phyloP scores from a whole-genome alignment of 1,284 basidiomycete species.

The Erythrobasidium hasegawianum region DNA sequence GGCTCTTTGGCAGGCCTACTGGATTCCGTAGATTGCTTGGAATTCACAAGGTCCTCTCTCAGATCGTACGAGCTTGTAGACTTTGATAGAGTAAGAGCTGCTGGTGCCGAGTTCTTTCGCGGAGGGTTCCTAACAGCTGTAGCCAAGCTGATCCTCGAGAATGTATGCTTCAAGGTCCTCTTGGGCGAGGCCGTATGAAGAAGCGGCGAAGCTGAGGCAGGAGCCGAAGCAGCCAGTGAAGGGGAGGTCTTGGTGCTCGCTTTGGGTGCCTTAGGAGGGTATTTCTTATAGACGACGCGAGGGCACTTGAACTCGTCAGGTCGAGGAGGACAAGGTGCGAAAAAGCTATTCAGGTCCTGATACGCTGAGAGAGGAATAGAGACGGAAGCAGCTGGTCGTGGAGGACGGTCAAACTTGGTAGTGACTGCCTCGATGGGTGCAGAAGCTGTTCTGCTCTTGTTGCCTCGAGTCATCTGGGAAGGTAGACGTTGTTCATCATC shows the following conservation, averaged over 20 bases:
- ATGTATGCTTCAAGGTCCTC: background rate
- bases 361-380: too few species aligned
- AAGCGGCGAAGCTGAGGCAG: background rate
- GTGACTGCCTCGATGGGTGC: too few species aligned
- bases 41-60: background rate
- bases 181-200: background rate
- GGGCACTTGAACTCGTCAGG: too few species aligned
- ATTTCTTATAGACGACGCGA: too few species aligned
- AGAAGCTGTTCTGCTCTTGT: too few species aligned
- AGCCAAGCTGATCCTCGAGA: background rate
- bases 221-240: background rate
- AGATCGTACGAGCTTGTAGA: background rate
- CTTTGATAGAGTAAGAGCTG: background rate
- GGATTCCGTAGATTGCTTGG: background rate
- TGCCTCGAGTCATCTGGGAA: too few species aligned
- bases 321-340: too few species aligned
- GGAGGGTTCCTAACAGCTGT: background rate
- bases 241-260: background rate
- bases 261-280: background rate
- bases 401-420: too few species aligned
- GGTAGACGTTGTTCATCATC: too few species aligned
- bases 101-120: background rate
- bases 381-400: too few species aligned
- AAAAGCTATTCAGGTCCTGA: too few species aligned
- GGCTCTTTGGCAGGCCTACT: background rate